Percentiles rank a stretch among this genome's conserved stretches.
These are phyloP conservation scores for Golubevia pallescens DNA, from an alignment of 1,284 basidiomycete species.

Conservation along the genomic window DNA sequence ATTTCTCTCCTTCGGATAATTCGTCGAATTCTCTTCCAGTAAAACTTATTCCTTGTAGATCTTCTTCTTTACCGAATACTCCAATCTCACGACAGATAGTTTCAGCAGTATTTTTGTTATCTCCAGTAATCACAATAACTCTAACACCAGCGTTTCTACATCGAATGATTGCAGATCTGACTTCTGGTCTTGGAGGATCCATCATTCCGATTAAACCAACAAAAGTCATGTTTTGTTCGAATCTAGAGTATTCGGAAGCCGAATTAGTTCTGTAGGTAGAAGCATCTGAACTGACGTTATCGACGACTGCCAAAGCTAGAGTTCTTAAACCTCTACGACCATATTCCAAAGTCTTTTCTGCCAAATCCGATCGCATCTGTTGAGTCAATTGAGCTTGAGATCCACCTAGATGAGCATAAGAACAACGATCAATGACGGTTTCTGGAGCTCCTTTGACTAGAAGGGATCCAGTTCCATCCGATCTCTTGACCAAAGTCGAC, in stretches of 20 bases:
- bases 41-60: conserved; percentile 39
- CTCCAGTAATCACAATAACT: conserved; percentile 61
- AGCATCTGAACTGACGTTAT: neutral
- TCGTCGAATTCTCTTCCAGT: conserved; percentile 59
- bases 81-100: conserved; percentile 62
- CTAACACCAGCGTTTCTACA: conserved; percentile 58
- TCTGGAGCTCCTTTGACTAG: conserved; percentile 63
- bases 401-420: conserved; percentile 21
- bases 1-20: conserved; percentile 30
- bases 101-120: conserved; percentile 63
- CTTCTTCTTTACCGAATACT: conserved; percentile 32
- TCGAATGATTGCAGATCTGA: conserved; percentile 47
- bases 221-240: conserved; percentile 70
- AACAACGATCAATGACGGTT: conserved; percentile 44
- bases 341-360: conserved; percentile 38
- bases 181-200: conserved; percentile 60
- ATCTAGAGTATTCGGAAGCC: conserved; percentile 10
- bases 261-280: neutral
- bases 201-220: conserved; percentile 60
- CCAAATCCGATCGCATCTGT: conserved; percentile 21
- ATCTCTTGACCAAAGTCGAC: conserved; percentile 48
- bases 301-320: conserved; percentile 29
- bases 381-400: conserved; percentile 16
- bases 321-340: conserved; percentile 48
- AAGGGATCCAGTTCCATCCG: conserved; percentile 27